Conservation (phyloP, 768 basidiomycete species). For the Nevesoporus exiguus region DNA sequence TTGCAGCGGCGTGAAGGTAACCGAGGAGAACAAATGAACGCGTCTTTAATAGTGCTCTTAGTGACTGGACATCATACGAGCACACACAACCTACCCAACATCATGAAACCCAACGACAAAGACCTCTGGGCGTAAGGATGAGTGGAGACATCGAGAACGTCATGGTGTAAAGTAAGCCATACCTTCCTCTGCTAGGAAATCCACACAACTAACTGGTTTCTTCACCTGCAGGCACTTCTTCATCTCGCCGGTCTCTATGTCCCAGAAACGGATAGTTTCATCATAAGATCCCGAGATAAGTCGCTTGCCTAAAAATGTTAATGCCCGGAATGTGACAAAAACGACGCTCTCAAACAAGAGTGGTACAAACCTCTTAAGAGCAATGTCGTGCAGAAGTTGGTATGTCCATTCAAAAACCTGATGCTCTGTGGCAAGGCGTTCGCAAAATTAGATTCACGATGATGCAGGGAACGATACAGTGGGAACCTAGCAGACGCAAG, state of each 20-base stretch:
- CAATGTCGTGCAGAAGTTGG: constrained; percentile 83
- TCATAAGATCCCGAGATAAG: constrained; percentile 90
- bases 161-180: constrained; percentile 22
- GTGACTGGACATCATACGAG: neutral
- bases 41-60: constrained; percentile 44
- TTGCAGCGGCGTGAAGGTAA: constrained; percentile 80
- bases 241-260: constrained; percentile 61
- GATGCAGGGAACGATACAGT: constrained; percentile 76
- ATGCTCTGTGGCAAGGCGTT: constrained; percentile 72
- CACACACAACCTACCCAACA: constrained; percentile 59
- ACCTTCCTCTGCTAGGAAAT: constrained; percentile 82
- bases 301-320: constrained; percentile 50
- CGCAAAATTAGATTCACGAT: constrained; percentile 82
- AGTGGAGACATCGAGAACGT: neutral
- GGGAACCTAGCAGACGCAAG: constrained; percentile 43
- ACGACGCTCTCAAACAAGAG: neutral
- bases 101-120: constrained; percentile 93
- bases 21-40: constrained; percentile 82
- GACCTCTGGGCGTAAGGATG: constrained; percentile 51
- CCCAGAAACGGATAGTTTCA: constrained; percentile 92
- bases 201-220: constrained; percentile 88
- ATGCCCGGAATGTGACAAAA: neutral
- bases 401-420: constrained; percentile 78
- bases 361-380: constrained; percentile 48
- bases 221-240: constrained; percentile 80